phyloP scores from a whole-genome alignment of 23 red algal species.

The Gracilaria gracilis region DNA sequence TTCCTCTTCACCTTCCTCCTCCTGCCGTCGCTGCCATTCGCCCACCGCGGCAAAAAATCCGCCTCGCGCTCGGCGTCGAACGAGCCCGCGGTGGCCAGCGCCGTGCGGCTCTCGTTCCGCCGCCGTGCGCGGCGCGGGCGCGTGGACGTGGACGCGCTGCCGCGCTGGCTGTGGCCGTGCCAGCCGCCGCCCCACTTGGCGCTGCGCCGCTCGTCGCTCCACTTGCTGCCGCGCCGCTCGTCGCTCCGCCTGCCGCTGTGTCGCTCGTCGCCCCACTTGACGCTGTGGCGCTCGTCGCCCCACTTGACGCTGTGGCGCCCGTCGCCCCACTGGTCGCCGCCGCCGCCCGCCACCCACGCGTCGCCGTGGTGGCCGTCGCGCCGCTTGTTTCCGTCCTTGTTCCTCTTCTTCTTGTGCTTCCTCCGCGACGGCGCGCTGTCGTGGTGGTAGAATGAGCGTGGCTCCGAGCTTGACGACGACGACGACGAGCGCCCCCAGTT shows the following conservation, averaged over 20 bases:
- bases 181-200: background rate
- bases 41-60: background rate
- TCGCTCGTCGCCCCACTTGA: background rate
- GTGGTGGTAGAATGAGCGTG: too few species aligned
- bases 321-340: background rate
- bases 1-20: background rate
- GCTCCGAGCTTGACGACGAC: background rate
- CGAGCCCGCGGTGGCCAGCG: slow-evolving; percentile 9
- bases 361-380: background rate
- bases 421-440: too few species aligned
- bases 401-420: background rate
- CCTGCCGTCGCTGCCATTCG: background rate
- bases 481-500: background rate
- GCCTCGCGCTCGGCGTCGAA: background rate
- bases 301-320: background rate
- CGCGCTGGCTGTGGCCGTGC: background rate
- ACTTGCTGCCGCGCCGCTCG: background rate
- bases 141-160: background rate
- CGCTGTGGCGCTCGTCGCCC: background rate
- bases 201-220: background rate
- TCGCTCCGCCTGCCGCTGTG: background rate
- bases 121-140: background rate
- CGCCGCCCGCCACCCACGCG: background rate
- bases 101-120: background rate
- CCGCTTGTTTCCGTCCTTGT: background rate